Percentiles rank a stretch among this genome's conserved stretches.
These are phyloP conservation scores for Silybum marianum DNA, from an alignment of 129 eudicot species.

Conservation along the genomic window DNA sequence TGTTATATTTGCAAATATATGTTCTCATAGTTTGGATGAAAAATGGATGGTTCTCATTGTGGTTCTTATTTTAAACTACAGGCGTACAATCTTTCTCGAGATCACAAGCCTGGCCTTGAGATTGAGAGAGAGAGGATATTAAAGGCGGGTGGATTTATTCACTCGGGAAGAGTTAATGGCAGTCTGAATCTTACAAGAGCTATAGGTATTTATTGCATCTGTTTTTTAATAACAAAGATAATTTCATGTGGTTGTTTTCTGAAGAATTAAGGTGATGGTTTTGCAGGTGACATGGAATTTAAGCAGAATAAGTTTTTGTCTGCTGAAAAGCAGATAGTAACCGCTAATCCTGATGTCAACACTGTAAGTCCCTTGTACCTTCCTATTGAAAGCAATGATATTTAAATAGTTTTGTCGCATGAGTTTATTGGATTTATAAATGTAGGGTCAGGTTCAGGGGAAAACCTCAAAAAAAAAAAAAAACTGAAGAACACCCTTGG, in stretches of 20 bases:
- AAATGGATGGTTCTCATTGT: background rate
- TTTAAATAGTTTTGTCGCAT: background rate
- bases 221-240: background rate
- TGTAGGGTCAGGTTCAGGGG: too few relatives aligned
- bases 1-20: background rate
- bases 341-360: slow-evolving; percentile 93
- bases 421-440: too few relatives aligned
- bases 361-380: slow-evolving; percentile 46
- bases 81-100: slow-evolving; percentile 94
- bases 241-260: background rate
- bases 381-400: background rate
- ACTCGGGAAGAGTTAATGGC: slow-evolving; percentile 95
- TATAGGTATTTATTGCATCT: slow-evolving; percentile 60
- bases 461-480: too few relatives aligned
- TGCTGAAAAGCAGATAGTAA: slow-evolving; percentile 89
- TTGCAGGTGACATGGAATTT: slow-evolving; percentile 97
- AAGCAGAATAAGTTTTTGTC: slow-evolving; percentile 97
- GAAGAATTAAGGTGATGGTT: background rate
- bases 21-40: background rate
- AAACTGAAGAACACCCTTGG: too few relatives aligned
- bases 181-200: slow-evolving; percentile 95
- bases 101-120: slow-evolving; percentile 94
- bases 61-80: slow-evolving; percentile 26
- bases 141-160: slow-evolving; percentile 96
- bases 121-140: slow-evolving; percentile 86